A percentile compares a stretch with the other conserved stretches of the same genome.
phyloP scores from a whole-genome alignment of 192 early-diverging fungal genomes.

The Backusella mclennaniae region DNA sequence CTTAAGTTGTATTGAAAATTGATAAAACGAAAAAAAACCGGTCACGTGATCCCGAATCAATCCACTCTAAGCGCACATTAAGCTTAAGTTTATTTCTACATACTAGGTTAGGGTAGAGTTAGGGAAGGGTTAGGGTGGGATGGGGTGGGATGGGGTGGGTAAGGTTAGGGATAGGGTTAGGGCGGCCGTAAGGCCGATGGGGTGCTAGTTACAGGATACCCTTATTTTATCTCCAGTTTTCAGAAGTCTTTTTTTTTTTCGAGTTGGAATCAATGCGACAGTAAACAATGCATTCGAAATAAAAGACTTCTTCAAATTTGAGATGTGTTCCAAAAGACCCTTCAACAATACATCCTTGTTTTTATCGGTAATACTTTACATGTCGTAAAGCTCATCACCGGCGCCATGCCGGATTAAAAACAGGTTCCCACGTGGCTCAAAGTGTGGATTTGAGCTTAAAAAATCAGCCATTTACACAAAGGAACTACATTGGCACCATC shows the following conservation, averaged over 20 bases:
- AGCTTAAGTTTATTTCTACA: too few species aligned
- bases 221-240: conserved; percentile 98
- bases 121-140: too few species aligned
- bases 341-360: conserved; percentile 96
- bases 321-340: conserved; percentile 85
- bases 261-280: conserved; percentile 75
- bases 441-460: conserved; percentile 70
- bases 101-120: too few species aligned
- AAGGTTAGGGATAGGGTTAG: too few species aligned
- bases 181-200: too few species aligned
- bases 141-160: too few species aligned
- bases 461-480: conserved; percentile 63
- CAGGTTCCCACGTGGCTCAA: conserved; percentile 62
- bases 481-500: conserved; percentile 73
- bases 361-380: conserved; percentile 93
- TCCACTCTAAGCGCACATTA: too few species aligned
- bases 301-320: conserved; percentile 73
- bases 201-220: conserved; percentile 39
- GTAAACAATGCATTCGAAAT: conserved; percentile 76
- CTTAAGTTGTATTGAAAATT: too few species aligned
- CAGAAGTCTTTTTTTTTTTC: conserved; percentile 92
- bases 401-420: conserved; percentile 95
- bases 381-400: conserved; percentile 89
- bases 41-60: too few species aligned
- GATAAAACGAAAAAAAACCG: too few species aligned